Evolutionary conservation across 306 rosid species (phyloP), one percentile per base, ranked within the genome.

Genomic region (Cicer arietinum): DNA sequence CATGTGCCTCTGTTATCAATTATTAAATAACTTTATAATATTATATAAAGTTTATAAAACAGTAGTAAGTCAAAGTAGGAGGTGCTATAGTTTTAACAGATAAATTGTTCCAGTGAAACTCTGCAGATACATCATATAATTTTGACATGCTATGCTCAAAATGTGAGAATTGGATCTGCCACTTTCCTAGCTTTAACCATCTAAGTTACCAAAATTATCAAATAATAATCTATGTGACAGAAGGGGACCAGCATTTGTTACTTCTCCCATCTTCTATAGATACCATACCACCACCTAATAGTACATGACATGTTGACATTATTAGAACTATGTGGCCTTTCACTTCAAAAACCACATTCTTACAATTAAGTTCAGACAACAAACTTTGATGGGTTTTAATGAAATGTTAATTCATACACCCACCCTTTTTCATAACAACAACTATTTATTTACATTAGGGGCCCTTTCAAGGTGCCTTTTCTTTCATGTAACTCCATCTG

Each of bases 1-100:
- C 88, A 84, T 81, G 83, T 84, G 88, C 73, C 72, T 10, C 60
- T 73, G 74, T 69, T 81, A 54, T 41, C 52, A 58, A 76, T 13
- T 46, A 75, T 58, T 72, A 74, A 42, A 61, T 68, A 39, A 45
- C 62, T 44, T 9, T 40, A 17, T 25, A 25, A 25, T 25, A 43
- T 73, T 22, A 77, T 37, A 70, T 69, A 10, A 42, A 42, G 10
- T 60, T 37, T 12, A 30, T 40, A 58, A 43, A 71, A 73, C 10
- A 41, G 59, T 61, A 67, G 51, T 7, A 13, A 14, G 47, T 58
- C 41, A 77, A 67, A 47, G 71, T 35, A 30, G 56, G 22, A 60
- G 39, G 57, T 53, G 44, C n/a, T 35, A 71, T 67, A 40, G 67
- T 74, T 79, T 45, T 17, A 30, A 30, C 53, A 71, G 20, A 63